Percentiles rank a stretch among this genome's conserved stretches.
phyloP scores from a whole-genome alignment of 306 rosid species.

The Lupinus albus region DNA sequence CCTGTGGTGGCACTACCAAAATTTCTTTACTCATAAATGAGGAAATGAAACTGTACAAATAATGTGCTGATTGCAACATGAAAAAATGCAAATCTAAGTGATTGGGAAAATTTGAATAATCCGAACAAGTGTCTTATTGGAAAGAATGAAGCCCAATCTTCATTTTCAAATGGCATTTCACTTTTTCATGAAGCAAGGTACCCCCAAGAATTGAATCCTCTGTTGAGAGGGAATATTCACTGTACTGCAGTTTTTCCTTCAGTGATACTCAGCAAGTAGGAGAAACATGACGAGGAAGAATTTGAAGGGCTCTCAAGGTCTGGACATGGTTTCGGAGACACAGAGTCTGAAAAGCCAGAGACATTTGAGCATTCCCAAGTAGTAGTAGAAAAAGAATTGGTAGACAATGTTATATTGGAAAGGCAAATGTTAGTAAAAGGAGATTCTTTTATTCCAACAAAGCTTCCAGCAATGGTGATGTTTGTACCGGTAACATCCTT shows the following conservation, averaged over 20 bases:
- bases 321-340: conserved; percentile 79
- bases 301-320: conserved; percentile 54
- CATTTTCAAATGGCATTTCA: conserved; percentile 45
- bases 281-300: conserved; percentile 63
- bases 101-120: conserved; percentile 44
- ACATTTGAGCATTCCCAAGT: conserved; percentile 88
- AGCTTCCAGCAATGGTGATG: conserved; percentile 71
- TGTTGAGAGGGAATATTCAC: conserved; percentile 51
- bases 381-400: conserved; percentile 49
- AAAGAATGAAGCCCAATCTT: conserved; percentile 69
- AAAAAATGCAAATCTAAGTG: conserved; percentile 63
- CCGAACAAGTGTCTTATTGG: conserved; percentile 64
- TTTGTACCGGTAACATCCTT: conserved; percentile 69
- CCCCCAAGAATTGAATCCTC: conserved; percentile 38
- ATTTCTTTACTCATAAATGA: conserved; percentile 95
- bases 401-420: conserved; percentile 74
- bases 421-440: conserved; percentile 85
- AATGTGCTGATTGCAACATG: conserved; percentile 69
- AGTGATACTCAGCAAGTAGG: conserved; percentile 47
- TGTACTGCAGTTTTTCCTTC: conserved; percentile 55
- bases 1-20: conserved; percentile 72
- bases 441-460: conserved; percentile 75
- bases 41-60: conserved; percentile 97
- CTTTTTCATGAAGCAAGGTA: conserved; percentile 37
- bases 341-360: conserved; percentile 72